Conservation (phyloP, 208 protist species). For the Trypanosoma cruzi region DNA sequence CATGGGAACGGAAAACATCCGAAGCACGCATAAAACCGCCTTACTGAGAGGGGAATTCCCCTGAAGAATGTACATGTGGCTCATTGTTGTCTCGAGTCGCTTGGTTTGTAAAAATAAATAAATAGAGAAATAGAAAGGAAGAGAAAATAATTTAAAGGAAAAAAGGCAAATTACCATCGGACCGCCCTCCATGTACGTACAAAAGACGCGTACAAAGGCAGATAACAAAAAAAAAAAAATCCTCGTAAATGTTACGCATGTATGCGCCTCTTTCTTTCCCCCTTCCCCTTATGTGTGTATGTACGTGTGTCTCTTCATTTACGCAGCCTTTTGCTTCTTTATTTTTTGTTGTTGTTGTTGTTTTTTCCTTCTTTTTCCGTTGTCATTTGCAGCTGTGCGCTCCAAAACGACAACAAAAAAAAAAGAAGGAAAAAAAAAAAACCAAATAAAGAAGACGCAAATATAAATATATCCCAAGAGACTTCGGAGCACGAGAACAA, state of each 20-base stretch:
- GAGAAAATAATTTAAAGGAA: neutral
- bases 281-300: neutral
- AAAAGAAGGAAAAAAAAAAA: neutral
- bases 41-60: constrained; percentile 28
- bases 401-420: neutral
- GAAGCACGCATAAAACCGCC: constrained; percentile 16
- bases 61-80: constrained; percentile 32
- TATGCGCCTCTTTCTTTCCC: neutral
- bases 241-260: neutral
- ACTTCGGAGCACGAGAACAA: neutral
- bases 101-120: constrained; percentile 1
- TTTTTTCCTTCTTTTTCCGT: neutral
- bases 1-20: constrained; percentile 26
- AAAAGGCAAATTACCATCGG: neutral
- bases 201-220: neutral
- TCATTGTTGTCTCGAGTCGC: constrained; percentile 6
- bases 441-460: neutral
- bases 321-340: neutral
- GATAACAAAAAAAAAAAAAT: neutral
- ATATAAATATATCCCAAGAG: neutral
- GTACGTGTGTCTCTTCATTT: neutral
- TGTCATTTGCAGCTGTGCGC: neutral
- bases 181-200: neutral
- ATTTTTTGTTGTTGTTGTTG: neutral
- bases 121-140: constrained; percentile 2